phyloP scores from a whole-genome alignment of 176 grass and related monocot genomes.

The Carex cristatella region DNA sequence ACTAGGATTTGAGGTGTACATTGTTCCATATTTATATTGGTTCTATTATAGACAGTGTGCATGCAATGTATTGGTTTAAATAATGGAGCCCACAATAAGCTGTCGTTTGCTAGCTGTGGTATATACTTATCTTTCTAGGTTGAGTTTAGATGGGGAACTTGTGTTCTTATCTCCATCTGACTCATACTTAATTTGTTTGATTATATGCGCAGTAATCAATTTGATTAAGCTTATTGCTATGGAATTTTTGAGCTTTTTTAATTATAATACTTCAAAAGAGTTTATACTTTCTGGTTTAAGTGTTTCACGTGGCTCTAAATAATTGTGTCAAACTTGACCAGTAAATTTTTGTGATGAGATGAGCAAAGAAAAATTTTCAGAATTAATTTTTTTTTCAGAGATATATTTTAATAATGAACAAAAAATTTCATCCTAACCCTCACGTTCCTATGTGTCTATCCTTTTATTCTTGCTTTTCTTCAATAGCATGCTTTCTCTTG shows the following conservation, averaged over 20 bases:
- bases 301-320: neutral
- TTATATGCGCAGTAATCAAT: neutral
- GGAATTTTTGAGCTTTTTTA: neutral
- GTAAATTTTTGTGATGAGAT: neutral
- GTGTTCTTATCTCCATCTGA: slow-evolving; percentile 13
- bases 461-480: too few species aligned
- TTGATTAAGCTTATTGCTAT: neutral
- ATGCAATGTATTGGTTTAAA: neutral
- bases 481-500: too few species aligned
- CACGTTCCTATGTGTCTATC: too few species aligned
- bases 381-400: too few species aligned
- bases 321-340: neutral
- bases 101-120: neutral
- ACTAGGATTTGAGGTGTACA: neutral
- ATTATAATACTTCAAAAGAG: neutral
- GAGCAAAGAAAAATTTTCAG: too few species aligned
- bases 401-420: too few species aligned
- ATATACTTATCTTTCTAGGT: neutral
- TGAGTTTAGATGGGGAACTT: neutral
- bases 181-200: neutral
- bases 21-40: neutral
- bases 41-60: neutral
- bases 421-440: too few species aligned
- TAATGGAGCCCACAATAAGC: neutral
- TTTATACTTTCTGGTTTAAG: neutral